Base-by-base conservation (phyloP, 2,329 filamentous ascomycete species). In the Blastomyces emzantsi region DNA sequence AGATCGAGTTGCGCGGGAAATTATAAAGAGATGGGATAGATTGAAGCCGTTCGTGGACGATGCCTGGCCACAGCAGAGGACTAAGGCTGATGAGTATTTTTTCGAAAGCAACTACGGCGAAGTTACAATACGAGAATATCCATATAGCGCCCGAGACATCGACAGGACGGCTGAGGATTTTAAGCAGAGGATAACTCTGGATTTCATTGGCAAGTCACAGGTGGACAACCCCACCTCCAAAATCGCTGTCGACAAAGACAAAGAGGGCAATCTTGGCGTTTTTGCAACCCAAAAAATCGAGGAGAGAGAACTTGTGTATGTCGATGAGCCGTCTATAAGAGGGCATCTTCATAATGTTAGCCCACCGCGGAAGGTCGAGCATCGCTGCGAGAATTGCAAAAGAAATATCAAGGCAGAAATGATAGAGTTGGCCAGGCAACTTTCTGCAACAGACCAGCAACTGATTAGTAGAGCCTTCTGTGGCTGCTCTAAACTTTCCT, bases 301-400 rank as follows among this genome's bases (percentile, higher is more conserved):
- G 19, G 58, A 61, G 28, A 68, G 68, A 1, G 66, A 70, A 33
- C 22, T 72, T 7, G 70, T 76, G 43, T 70, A 72, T 63, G 69
- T 66, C 28, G 74, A 76, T 59, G 74, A 75, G 51, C 74, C 74
- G 2, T 71, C 70, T 2, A 70, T 75, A n/a, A 69, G 74, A 59
- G 71, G 74, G 19, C 70, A 75, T 65, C 70, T 76, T 49, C 65
- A 66, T 8, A 60, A 60, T 4, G 62, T 62, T 19, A 61, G 30
- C 63, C 68, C 17, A 17, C 54, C 15, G n/a, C 49, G 41, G 54
- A 11, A 59, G 57, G 63, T 13, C 13, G 49, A 62, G 36, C 39
- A 49, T 19, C 65, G 66, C 52, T 75, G 73, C 62, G 72, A 74
- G 28, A 74, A 74, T 52, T 75, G 73, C 60, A 66, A 64, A 19